These are phyloP conservation scores for Geosmithia flava DNA, from an alignment of 2,329 filamentous ascomycete genomes.

Conservation along the genomic window DNA sequence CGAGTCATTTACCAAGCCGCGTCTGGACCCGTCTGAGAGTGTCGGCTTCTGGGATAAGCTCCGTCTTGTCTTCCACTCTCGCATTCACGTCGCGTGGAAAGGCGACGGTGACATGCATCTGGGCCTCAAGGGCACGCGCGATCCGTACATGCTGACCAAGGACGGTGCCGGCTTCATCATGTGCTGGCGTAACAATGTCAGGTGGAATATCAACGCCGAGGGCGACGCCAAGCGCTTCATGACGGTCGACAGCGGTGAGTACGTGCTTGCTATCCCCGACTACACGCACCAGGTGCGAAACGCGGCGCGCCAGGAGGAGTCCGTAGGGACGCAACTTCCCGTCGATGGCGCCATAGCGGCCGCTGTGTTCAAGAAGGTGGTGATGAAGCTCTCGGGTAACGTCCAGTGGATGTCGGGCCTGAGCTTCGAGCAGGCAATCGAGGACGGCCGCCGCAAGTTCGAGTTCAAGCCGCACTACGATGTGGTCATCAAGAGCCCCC, in stretches of 20 bases:
- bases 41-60: constrained; percentile 99
- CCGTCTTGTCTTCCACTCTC: constrained; percentile 83
- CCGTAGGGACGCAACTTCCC: constrained; percentile 47
- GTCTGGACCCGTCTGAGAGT: constrained; percentile 82
- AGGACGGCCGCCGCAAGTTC: constrained; percentile 63
- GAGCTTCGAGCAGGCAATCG: constrained; percentile 79
- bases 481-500: constrained; percentile 72
- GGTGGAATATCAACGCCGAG: constrained; percentile 71
- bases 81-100: constrained; percentile 81
- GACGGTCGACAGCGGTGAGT: constrained; percentile 91
- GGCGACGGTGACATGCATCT: constrained; percentile 93
- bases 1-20: constrained; percentile 93
- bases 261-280: constrained; percentile 87
- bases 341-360: constrained; percentile 57
- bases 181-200: constrained; percentile 95
- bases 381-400: constrained; percentile 96
- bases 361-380: constrained; percentile 91
- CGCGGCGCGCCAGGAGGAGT: constrained; percentile 33
- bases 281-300: constrained; percentile 79
- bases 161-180: constrained; percentile 92
- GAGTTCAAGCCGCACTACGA: constrained; percentile 89
- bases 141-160: constrained; percentile 87
- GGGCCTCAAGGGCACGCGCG: constrained; percentile 78
- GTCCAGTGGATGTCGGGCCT: constrained; percentile 87
- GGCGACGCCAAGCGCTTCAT: constrained; percentile 89